Percentiles rank a stretch among this genome's conserved stretches.
Conservation (phyloP, 305 asterid species). For the Fraxinus platypoda region DNA sequence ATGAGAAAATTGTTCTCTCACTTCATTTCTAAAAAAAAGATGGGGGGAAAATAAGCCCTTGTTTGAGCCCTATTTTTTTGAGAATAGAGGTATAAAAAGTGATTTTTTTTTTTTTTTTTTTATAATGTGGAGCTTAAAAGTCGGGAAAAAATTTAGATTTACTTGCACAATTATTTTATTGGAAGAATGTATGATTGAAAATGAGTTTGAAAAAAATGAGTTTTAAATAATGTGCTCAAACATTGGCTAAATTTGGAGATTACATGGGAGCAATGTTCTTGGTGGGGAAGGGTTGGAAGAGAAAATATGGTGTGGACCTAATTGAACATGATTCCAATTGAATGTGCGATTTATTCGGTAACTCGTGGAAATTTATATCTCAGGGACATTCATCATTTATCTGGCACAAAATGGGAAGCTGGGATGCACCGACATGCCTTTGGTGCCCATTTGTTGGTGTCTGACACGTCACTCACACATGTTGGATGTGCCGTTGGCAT, state of each 20-base stretch:
- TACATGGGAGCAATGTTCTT: background rate
- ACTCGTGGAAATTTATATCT: background rate
- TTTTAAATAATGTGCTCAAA: background rate
- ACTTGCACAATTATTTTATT: background rate
- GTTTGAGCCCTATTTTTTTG: background rate
- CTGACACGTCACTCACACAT: background rate
- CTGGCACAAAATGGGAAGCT: background rate
- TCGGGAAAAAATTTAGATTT: background rate
- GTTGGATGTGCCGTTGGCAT: background rate
- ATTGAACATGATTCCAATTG: background rate
- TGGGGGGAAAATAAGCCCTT: background rate
- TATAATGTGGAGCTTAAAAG: background rate
- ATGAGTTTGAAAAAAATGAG: background rate
- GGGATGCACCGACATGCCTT: background rate
- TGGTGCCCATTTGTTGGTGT: background rate
- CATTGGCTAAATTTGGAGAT: background rate
- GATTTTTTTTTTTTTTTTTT: too few species aligned
- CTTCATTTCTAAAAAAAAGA: background rate
- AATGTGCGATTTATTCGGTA: background rate
- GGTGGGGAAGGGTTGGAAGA: background rate
- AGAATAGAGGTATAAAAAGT: too few species aligned
- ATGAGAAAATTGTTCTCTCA: background rate
- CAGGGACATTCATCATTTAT: background rate
- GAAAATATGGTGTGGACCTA: background rate
- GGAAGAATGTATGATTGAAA: background rate